Base-by-base conservation (phyloP, 176 grass and related monocot species). In the Elymus sibiricus region DNA sequence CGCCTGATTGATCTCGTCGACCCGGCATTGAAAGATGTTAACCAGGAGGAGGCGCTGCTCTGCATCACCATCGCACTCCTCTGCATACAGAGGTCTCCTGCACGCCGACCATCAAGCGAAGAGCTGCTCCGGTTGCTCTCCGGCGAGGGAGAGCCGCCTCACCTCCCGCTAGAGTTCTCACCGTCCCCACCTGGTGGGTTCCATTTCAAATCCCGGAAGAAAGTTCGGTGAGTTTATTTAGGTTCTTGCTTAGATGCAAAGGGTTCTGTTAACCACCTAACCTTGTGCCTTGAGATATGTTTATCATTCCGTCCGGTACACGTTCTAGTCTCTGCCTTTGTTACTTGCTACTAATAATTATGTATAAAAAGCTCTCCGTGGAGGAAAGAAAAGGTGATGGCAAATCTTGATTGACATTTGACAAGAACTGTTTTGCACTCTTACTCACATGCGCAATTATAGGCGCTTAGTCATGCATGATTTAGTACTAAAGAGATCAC, bases 41-140 rank as follows among this genome's bases (percentile, higher is more conserved):
- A 94, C 71, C 56, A 78, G 39, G 92, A 94, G 26, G 91, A 97
- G 88, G 86, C 87, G 0, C 75, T 94, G 79, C 92, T 97, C 59
- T 94, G 85, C 84, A 93, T 97, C 25, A 97, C 85, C 0, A 83
- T 97, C 2, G 94, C 94, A 11, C 80, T 94, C 42, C 87, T 92
- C 73, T 97, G 94, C 81, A 93, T 97, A 44, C 94, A 97, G 80
- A 85, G 94, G 35, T 71, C 88, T 27, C 94, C 94, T 0, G 47
- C 88, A 22, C 81, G 76, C 19, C 92, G 94, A 0, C 94, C 94
- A 3, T 79, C 89, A 1, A 88, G 83, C 28, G 80, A 90, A 65
- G 90, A 92, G n/a, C 31, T 94, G 42, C 25, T 94, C 11, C 77
- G 74, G 22, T 94, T 97, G 78, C 90, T 97, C 59, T 90, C 87